Evolutionary conservation across 140 eudicot species (phyloP).

Genomic region (Flaveria floridana): DNA sequence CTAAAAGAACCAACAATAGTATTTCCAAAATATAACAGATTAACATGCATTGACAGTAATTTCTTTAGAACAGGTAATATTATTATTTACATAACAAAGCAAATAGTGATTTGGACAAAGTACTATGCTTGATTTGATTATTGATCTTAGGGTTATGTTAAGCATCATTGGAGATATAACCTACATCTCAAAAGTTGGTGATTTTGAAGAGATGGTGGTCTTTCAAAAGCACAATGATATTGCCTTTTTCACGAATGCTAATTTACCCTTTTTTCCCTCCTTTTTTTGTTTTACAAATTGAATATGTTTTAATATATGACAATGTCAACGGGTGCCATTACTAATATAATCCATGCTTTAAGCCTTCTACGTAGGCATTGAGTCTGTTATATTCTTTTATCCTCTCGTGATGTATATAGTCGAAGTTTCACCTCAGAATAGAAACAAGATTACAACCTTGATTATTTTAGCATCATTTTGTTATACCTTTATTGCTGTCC

Average conservation of each 20-base stretch:
- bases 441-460: constrained; percentile 14
- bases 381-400: background rate
- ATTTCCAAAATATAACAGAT: background rate
- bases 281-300: background rate
- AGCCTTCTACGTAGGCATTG: constrained; percentile 11
- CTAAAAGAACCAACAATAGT: background rate
- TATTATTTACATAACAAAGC: background rate
- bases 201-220: background rate
- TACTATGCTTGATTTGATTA: constrained; percentile 8
- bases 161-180: constrained; percentile 5
- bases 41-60: background rate
- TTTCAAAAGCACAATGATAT: constrained; percentile 5
- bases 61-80: background rate
- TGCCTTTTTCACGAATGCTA: background rate
- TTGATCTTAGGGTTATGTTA: constrained; percentile 16
- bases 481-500: background rate
- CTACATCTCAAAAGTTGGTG: background rate
- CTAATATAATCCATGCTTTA: background rate
- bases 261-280: background rate
- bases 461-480: constrained; percentile 9
- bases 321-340: background rate
- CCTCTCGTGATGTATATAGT: background rate
- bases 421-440: background rate
- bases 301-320: background rate
- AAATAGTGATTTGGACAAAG: constrained; percentile 4